Base-by-base conservation (phyloP, 768 basidiomycete species). In the Leccinum sublutescens region DNA sequence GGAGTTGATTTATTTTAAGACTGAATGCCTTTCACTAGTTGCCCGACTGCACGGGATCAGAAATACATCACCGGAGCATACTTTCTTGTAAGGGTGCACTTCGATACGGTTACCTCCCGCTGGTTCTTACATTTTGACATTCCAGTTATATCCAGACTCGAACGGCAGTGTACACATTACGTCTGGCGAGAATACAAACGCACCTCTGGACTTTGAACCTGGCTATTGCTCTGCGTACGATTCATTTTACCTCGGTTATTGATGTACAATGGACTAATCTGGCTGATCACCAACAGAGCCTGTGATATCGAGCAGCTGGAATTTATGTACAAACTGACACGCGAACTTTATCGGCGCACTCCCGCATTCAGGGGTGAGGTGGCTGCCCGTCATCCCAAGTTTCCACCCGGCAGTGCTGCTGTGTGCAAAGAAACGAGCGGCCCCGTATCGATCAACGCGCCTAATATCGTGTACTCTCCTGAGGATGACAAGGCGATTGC, bases 271-370 rank as follows among this genome's bases (percentile, higher is more conserved):
- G 38, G 5, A 25, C 12, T 14, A 23, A 9, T 19, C 17, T 1
- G 2, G 10, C 12, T 11, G 21, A 47, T 21, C 21, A 23, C 77
- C 3, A 0, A 21, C 40, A 71, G 70, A 38, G 31, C 55, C 2
- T 25, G 75, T 10, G 83, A 84, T 64, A 25, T 87, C 4, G 76
- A 67, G 1, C 70, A 78, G 25, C 62, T 86, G 49, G 73, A 71
- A 54, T 82, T 82, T 77, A 75, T 66, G 0, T 88, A 86, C 69
- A 88, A 88, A 62, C 78, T 77, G 56, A 55, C 67, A 4, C 77
- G 85, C 1, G 86, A 88, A 71, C 61, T 83, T 10, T 73, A 75
- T 3, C 79, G 87, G 38, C 81, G 86, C 14, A 82, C 86, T 80
- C 64, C 74, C 8, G 53, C 53, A 8, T 71, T 64, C 54, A 64